Evolutionary conservation across 2,329 filamentous ascomycete species (phyloP).

Genomic region (Fusarium incarnatum): DNA sequence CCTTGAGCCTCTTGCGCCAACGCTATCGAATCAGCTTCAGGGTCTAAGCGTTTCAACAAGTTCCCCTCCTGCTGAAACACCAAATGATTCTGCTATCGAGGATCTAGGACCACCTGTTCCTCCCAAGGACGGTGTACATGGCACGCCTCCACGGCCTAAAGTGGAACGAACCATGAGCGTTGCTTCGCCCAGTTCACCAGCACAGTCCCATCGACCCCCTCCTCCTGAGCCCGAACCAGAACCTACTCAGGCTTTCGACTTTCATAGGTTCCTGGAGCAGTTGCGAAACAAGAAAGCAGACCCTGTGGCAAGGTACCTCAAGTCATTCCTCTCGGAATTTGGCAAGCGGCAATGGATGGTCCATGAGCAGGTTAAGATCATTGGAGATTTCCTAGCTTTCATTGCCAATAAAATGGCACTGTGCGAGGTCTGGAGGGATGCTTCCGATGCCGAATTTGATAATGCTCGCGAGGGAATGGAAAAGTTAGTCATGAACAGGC

Average conservation of each 20-base stretch:
- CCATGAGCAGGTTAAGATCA: slow-evolving; percentile 99
- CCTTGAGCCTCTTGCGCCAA: slow-evolving; percentile 75
- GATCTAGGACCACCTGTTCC: slow-evolving; percentile 69
- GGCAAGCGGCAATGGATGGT: slow-evolving; percentile 99
- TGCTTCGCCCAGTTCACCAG: slow-evolving; percentile 58
- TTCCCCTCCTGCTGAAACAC: slow-evolving; percentile 54
- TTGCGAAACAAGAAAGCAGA: slow-evolving; percentile 97
- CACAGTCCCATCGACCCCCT: slow-evolving; percentile 70
- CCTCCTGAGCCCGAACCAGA: slow-evolving; percentile 83
- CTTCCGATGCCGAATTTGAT: slow-evolving; percentile 97
- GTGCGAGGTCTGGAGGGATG: slow-evolving; percentile 95
- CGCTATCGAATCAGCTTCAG: slow-evolving; percentile 61
- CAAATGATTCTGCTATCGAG: slow-evolving; percentile 54
- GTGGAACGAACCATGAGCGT: slow-evolving; percentile 53
- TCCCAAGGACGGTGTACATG: slow-evolving; percentile 67
- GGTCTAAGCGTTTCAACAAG: slow-evolving; percentile 56
- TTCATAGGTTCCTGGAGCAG: slow-evolving; percentile 96
- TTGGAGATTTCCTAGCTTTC: slow-evolving; percentile 94
- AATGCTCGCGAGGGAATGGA: slow-evolving; percentile 99
- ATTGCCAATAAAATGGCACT: slow-evolving; percentile 98
- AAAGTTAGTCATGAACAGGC: slow-evolving; percentile 97
- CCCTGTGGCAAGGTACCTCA: slow-evolving; percentile 93
- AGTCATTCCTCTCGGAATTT: slow-evolving; percentile 94
- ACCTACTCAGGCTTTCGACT: slow-evolving; percentile 90
- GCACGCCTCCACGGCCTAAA: slow-evolving; percentile 52